These are phyloP conservation scores for Pyricularia pennisetigena DNA, from an alignment of 2,329 filamentous ascomycete species.

Conservation along the genomic window DNA sequence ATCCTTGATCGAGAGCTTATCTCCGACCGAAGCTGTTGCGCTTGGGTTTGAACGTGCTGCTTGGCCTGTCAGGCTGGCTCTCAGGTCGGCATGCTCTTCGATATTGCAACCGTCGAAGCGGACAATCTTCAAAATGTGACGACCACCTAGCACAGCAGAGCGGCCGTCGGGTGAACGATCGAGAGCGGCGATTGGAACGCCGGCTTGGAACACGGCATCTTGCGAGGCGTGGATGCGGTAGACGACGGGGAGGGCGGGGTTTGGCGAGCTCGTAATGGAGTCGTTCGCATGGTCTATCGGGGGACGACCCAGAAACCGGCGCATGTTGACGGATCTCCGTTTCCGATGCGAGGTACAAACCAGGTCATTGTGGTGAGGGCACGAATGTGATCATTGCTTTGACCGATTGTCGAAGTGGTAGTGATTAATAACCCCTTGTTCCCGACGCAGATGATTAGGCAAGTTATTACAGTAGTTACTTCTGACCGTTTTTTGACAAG, in stretches of 20 bases:
- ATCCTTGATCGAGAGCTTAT: slow-evolving; percentile 55
- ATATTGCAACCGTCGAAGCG: slow-evolving; percentile 43
- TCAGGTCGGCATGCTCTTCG: slow-evolving; percentile 47
- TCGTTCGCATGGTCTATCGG: slow-evolving; percentile 34
- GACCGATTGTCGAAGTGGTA: background rate
- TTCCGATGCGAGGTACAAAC: background rate
- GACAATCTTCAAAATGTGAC: slow-evolving; percentile 52
- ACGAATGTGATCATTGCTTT: background rate
- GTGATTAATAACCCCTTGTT: background rate
- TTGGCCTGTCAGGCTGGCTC: slow-evolving; percentile 33
- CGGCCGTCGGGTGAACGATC: slow-evolving; percentile 48
- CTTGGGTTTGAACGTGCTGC: slow-evolving; percentile 28
- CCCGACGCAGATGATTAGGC: background rate
- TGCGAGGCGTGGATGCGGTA: slow-evolving; percentile 46
- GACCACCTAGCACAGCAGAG: slow-evolving; percentile 46
- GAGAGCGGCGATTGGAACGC: slow-evolving; percentile 44
- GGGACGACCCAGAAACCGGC: slow-evolving; percentile 48
- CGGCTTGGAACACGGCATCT: slow-evolving; percentile 40
- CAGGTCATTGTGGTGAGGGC: background rate
- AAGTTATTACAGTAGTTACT: background rate
- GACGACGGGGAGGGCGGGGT: slow-evolving; percentile 22
- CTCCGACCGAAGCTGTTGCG: slow-evolving; percentile 27
- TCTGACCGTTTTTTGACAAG: background rate
- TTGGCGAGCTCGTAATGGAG: slow-evolving; percentile 35
- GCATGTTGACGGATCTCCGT: slow-evolving; percentile 26